These are phyloP conservation scores for Candida loeiensis DNA, from an alignment of 805 yeast species.

Conservation along the genomic window DNA sequence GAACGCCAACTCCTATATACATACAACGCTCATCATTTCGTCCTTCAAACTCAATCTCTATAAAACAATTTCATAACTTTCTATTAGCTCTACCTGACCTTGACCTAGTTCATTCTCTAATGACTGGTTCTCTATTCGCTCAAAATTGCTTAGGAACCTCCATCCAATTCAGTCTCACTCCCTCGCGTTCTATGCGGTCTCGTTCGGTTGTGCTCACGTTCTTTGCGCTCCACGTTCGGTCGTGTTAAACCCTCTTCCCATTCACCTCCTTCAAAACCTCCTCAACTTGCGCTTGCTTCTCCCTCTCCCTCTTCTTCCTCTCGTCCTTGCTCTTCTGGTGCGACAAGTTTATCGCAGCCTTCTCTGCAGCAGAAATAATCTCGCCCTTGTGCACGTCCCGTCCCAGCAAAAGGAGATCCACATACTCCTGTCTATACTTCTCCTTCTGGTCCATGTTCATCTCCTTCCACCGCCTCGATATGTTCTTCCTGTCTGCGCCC, in stretches of 20 bases:
- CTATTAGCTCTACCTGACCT: no score
- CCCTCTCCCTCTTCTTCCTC: conserved; percentile 6
- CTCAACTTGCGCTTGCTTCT: neutral
- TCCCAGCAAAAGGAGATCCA: conserved; percentile 23
- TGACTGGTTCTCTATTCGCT: no score
- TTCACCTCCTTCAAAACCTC: conserved; percentile 8
- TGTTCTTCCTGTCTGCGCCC: conserved; percentile 14
- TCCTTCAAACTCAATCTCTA: no score
- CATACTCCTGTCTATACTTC: conserved; percentile 25
- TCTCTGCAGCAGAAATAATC: conserved; percentile 25
- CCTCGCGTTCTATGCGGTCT: no score
- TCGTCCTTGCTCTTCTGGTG: conserved; percentile 14
- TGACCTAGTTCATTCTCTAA: no score
- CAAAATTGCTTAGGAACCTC: no score
- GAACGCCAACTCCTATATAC: no score
- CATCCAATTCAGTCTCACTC: neutral
- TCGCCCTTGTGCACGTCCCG: conserved; percentile 28
- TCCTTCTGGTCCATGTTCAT: conserved; percentile 28
- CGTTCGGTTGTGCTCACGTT: neutral
- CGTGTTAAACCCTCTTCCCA: neutral
- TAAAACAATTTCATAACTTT: no score
- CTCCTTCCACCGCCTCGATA: conserved; percentile 23
- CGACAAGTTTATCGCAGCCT: conserved; percentile 14
- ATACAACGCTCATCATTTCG: no score
- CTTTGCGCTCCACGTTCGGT: no score